Conservation (phyloP, 768 basidiomycete genomes). For the Kwoniella pini region DNA sequence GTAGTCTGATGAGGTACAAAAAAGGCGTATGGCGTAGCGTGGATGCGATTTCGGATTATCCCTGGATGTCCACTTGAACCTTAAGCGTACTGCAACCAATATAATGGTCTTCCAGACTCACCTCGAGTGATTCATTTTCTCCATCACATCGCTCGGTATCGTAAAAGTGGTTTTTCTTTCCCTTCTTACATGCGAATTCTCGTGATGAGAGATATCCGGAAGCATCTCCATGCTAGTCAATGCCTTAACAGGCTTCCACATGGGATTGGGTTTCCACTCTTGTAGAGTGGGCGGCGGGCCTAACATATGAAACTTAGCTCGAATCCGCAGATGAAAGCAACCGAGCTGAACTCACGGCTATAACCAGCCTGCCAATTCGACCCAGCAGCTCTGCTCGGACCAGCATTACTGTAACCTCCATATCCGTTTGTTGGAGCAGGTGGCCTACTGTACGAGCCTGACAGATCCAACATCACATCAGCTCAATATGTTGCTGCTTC, state of each 20-base stretch:
- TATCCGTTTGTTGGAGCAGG: not conserved
- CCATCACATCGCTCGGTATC: conserved; percentile 34
- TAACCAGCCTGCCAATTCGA: conserved; percentile 4
- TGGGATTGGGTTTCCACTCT: conserved; percentile 49
- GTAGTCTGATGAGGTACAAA: conserved; percentile 54
- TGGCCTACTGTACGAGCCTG: conserved; percentile 2
- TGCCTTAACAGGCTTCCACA: conserved; percentile 51
- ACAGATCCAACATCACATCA: not conserved
- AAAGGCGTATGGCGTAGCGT: conserved; percentile 49
- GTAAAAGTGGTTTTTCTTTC: conserved; percentile 35
- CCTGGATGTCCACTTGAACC: conserved; percentile 6
- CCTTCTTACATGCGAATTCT: conserved; percentile 34
- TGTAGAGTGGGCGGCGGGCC: conserved; percentile 19
- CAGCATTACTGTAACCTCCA: conserved; percentile 8
- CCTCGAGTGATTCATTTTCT: conserved; percentile 41
- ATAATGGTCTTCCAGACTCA: conserved; percentile 19
- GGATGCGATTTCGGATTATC: conserved; percentile 26
- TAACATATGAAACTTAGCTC: not conserved
- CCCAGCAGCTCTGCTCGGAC: conserved; percentile 1
- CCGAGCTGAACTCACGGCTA: not conserved
- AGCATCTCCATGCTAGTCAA: conserved; percentile 42
- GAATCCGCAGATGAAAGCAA: too few species aligned
- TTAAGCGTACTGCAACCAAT: not conserved
- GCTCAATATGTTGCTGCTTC: not conserved
- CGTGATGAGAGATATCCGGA: conserved; percentile 37